Evolutionary conservation across 306 rosid genomes (phyloP).

Genomic region (Luffa aegyptiaca): DNA sequence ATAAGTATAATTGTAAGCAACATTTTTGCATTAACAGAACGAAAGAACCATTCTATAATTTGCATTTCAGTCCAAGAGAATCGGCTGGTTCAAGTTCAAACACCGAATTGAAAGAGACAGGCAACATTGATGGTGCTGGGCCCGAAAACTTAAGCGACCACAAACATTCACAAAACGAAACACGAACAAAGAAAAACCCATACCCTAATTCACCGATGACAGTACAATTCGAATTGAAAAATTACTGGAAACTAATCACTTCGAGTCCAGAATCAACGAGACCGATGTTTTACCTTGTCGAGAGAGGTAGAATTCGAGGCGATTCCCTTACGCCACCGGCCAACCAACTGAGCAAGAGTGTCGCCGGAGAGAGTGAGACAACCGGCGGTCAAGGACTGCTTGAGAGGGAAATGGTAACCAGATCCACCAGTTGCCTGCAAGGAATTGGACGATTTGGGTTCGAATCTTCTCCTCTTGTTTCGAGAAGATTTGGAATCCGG

Average conservation of each 20-base stretch:
- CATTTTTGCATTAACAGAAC: neutral
- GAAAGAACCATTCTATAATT: neutral
- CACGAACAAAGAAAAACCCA: neutral
- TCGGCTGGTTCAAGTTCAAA: neutral
- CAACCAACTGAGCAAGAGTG: constrained; percentile 40
- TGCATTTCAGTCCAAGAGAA: neutral
- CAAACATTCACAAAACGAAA: neutral
- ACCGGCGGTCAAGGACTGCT: constrained; percentile 72
- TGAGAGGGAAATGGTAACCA: constrained; percentile 52
- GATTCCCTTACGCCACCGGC: constrained; percentile 22
- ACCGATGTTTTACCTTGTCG: neutral
- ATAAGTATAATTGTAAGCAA: neutral
- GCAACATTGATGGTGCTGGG: neutral
- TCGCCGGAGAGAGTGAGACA: constrained; percentile 43
- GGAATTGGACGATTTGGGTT: constrained; percentile 35
- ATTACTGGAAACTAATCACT: neutral
- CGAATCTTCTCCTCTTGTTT: constrained; percentile 27
- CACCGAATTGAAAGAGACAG: neutral
- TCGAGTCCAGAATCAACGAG: constrained; percentile 12
- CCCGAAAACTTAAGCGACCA: neutral
- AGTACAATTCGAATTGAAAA: neutral
- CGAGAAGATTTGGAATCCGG: constrained; percentile 18
- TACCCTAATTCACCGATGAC: neutral
- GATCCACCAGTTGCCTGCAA: constrained; percentile 35
- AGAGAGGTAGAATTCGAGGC: neutral